A percentile compares a stretch with the other conserved stretches of the same genome.
These are phyloP conservation scores for Vitis cinerea DNA, from an alignment of 164 flowering plant species.

Conservation along the genomic window DNA sequence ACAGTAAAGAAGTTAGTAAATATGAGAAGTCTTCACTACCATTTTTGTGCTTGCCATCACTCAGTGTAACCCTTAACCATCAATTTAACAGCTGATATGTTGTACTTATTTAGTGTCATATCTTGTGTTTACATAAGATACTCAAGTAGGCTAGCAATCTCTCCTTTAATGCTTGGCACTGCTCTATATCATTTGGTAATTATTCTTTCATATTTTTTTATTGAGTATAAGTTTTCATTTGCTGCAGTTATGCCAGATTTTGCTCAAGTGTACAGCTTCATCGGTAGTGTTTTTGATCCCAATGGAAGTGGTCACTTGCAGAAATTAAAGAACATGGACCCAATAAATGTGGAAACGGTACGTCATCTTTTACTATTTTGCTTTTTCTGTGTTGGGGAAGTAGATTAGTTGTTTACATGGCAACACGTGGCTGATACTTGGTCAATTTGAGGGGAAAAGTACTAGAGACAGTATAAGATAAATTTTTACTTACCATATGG, in stretches of 20 bases:
- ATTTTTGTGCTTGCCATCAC: too few relatives aligned
- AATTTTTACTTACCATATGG: neutral
- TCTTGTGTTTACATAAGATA: too few relatives aligned
- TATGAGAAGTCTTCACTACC: too few relatives aligned
- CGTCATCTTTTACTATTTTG: slow-evolving; percentile 4
- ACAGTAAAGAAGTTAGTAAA: too few relatives aligned
- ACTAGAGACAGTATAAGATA: too few relatives aligned
- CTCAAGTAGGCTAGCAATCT: too few relatives aligned
- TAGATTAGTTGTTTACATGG: neutral
- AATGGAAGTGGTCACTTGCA: slow-evolving; percentile 60
- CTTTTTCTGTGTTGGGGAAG: neutral
- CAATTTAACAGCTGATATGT: too few relatives aligned
- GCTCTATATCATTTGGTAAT: neutral
- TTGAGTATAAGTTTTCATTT: neutral
- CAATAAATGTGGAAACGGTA: slow-evolving; percentile 84
- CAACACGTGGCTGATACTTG: neutral
- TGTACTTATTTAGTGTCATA: too few relatives aligned
- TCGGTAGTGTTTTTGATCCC: slow-evolving; percentile 90
- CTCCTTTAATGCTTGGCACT: too few relatives aligned
- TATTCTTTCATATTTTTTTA: neutral
- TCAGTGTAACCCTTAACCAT: too few relatives aligned
- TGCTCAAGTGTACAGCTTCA: slow-evolving; percentile 73
- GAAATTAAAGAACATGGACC: slow-evolving; percentile 78
- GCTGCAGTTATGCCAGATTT: slow-evolving; percentile 81
- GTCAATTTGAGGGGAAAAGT: too few relatives aligned